Conservation (phyloP, 176 grass and related monocot species). For the Bolboschoenus planiculmis region DNA sequence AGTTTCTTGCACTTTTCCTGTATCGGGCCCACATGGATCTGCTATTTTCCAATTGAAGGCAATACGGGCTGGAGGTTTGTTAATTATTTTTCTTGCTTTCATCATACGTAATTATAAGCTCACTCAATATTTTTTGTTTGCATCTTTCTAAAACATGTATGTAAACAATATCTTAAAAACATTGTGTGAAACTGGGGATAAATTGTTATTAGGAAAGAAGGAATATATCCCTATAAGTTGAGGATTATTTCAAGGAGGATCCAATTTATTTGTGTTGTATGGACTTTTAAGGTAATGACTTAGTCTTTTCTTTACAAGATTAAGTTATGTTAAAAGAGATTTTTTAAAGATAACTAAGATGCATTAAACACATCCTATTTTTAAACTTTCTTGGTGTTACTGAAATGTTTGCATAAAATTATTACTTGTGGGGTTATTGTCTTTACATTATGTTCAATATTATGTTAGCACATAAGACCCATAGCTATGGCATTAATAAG, state of each 20-base stretch:
- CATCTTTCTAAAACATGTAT: not conserved
- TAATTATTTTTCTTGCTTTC: conserved; percentile 7
- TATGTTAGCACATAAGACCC: not conserved
- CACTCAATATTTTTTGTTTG: not conserved
- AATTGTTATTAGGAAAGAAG: not conserved
- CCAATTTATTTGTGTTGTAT: not conserved
- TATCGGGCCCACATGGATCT: conserved; percentile 72
- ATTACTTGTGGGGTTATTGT: not conserved
- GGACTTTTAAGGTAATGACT: not conserved
- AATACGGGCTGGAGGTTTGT: conserved; percentile 52
- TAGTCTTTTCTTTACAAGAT: not conserved
- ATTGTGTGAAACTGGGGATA: not conserved
- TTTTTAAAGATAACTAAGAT: not conserved
- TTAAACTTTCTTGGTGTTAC: not conserved
- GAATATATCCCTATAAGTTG: not conserved
- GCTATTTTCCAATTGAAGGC: conserved; percentile 67
- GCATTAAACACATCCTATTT: not conserved
- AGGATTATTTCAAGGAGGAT: not conserved
- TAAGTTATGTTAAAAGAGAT: not conserved
- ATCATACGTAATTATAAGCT: not conserved
- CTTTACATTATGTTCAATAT: not conserved
- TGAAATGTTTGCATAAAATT: not conserved
- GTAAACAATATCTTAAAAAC: not conserved
- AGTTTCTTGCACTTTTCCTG: conserved; percentile 81
- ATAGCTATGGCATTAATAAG: not conserved